These are phyloP conservation scores for Naganishia liquefaciens DNA, from an alignment of 1,284 basidiomycete genomes.

Conservation along the genomic window DNA sequence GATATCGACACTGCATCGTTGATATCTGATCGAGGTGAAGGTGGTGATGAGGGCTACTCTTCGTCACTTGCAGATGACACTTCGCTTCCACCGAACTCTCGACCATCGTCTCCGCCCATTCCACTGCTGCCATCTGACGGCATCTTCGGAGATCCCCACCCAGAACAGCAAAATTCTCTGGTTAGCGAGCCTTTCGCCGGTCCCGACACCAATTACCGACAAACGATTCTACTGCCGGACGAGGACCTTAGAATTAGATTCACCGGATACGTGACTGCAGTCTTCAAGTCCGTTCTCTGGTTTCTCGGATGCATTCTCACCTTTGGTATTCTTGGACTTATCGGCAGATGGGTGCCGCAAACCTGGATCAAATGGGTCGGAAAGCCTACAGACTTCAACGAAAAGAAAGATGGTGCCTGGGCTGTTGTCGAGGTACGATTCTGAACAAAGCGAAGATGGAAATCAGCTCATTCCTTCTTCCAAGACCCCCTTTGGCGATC, in stretches of 20 bases:
- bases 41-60: conserved; percentile 47
- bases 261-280: conserved; percentile 77
- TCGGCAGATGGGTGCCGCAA: conserved; percentile 91
- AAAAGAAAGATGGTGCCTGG: conserved; percentile 67
- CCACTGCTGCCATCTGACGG: conserved; percentile 49
- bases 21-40: conserved; percentile 40
- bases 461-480: conserved; percentile 25
- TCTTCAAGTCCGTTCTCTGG: conserved; percentile 71
- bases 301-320: conserved; percentile 67
- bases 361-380: conserved; percentile 88
- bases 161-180: conserved; percentile 34
- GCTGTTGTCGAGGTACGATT: conserved; percentile 83
- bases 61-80: conserved; percentile 54
- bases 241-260: conserved; percentile 89
- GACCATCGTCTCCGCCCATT: conserved; percentile 48
- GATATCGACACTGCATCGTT: conserved; percentile 41
- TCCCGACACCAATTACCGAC: conserved; percentile 56
- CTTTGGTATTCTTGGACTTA: conserved; percentile 73
- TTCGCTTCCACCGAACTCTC: conserved; percentile 52
- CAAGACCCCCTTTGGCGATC: conserved; percentile 77
- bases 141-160: conserved; percentile 48
- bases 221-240: conserved; percentile 83
- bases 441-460: background rate
- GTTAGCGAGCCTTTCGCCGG: conserved; percentile 47
- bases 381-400: conserved; percentile 76